These are phyloP conservation scores for Boletales sp. DNA, from an alignment of 768 basidiomycete genomes.

Conservation along the genomic window DNA sequence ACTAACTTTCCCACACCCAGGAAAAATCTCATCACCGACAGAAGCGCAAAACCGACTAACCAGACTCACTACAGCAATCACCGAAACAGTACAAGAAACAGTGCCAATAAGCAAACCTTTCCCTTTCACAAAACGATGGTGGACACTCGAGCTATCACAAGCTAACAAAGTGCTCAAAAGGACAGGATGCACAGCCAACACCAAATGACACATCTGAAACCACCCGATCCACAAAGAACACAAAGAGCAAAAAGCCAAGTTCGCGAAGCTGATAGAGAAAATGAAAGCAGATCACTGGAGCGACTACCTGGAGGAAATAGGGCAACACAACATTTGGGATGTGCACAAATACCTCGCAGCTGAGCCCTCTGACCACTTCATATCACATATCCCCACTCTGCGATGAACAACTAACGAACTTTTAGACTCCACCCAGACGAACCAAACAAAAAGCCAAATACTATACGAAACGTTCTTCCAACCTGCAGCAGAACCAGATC, in stretches of 20 bases:
- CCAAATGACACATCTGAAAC: not conserved
- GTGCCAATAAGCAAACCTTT: too few relatives aligned
- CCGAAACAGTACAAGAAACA: too few relatives aligned
- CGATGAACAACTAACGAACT: too few relatives aligned
- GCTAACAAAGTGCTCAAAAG: not conserved
- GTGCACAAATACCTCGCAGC: not conserved
- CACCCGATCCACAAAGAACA: not conserved
- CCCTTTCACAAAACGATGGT: too few relatives aligned
- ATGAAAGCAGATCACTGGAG: slow-evolving; percentile 1
- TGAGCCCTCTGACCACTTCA: not conserved
- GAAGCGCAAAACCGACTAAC: too few relatives aligned
- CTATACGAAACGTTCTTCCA: slow-evolving; percentile 25
- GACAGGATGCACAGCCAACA: too few relatives aligned
- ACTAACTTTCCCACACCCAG: too few relatives aligned
- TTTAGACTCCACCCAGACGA: slow-evolving; percentile 2
- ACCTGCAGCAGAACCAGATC: not conserved
- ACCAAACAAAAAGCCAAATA: slow-evolving; percentile 17
- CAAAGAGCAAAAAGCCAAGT: not conserved
- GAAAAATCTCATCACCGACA: too few relatives aligned
- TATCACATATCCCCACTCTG: not conserved
- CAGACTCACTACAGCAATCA: too few relatives aligned
- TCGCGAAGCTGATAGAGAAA: not conserved
- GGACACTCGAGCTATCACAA: too few relatives aligned
- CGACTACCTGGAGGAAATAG: not conserved
- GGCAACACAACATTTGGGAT: not conserved